Evolutionary conservation across 202 grass and related monocot genomes (phyloP).

Genomic region (Eragrostis tef): DNA sequence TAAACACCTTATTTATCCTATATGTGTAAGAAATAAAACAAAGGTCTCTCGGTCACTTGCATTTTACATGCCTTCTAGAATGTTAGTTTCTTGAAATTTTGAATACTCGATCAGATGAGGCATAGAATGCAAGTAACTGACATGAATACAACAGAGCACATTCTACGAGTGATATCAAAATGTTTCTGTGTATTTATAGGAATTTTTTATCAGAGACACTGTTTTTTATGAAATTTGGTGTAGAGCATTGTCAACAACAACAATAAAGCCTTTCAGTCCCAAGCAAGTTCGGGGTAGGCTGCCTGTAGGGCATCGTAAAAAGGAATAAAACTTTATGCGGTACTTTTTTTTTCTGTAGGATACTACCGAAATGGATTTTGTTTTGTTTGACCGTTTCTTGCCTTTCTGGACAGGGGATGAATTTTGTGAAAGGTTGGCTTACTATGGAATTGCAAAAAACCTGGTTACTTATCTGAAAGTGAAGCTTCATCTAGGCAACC

Average conservation of each 20-base stretch:
- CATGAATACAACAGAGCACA: not conserved
- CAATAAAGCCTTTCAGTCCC: no score
- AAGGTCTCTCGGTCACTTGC: not conserved
- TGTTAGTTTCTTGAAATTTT: not conserved
- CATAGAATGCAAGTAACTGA: not conserved
- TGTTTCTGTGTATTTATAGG: not conserved
- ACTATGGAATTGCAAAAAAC: slow-evolving; percentile 84
- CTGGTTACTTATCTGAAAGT: slow-evolving; percentile 77
- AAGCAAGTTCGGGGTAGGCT: no score
- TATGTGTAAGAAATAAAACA: not conserved
- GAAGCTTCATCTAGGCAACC: slow-evolving; percentile 73
- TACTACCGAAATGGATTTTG: not conserved
- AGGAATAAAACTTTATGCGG: not conserved
- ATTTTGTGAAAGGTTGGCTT: slow-evolving; percentile 83
- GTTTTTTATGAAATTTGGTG: not conserved
- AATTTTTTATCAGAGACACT: not conserved
- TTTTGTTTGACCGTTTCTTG: slow-evolving; percentile 14
- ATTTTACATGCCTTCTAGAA: not conserved
- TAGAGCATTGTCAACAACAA: not conserved
- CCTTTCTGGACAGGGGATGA: slow-evolving; percentile 70
- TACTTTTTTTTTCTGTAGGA: not conserved
- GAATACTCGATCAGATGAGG: not conserved
- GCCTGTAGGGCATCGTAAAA: no score
- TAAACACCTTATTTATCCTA: not conserved
- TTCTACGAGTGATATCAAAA: not conserved